Conservation (phyloP, 2,329 filamentous ascomycete genomes). For the Ceratocystis destructans region DNA sequence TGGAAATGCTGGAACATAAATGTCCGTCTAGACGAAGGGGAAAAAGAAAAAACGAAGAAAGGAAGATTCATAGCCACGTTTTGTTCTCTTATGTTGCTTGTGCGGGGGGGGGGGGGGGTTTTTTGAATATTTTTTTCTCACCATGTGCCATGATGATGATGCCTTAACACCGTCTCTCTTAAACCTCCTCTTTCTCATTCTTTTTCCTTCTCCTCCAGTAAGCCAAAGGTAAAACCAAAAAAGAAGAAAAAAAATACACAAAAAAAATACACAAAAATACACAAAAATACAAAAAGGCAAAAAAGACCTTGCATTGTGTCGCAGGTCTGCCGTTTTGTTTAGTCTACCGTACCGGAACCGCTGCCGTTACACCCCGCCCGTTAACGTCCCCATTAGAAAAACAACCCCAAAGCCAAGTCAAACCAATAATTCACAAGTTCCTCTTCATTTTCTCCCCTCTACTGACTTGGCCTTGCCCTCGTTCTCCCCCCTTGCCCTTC, state of each 20-base stretch:
- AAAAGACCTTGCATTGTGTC: conserved; percentile 5
- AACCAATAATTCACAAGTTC: no score
- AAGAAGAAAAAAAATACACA: neutral
- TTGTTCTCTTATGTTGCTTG: neutral
- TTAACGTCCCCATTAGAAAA: neutral
- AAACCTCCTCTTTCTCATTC: neutral
- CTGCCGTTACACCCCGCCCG: neutral
- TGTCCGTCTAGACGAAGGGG: neutral
- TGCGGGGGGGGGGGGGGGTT: no score
- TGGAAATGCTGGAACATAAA: neutral
- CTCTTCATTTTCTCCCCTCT: neutral
- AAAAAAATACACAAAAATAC: no score
- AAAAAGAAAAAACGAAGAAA: neutral
- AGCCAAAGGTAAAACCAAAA: neutral
- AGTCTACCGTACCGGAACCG: neutral
- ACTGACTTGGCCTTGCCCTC: neutral
- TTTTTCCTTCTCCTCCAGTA: neutral
- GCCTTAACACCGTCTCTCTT: neutral
- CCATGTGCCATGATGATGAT: no score
- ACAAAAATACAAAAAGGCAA: neutral
- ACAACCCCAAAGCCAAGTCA: no score
- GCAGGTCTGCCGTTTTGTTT: neutral
- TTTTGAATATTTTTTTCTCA: neutral
- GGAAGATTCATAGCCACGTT: neutral
- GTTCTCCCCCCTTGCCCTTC: neutral